These are phyloP conservation scores for Xylaria sp. DNA, from an alignment of 2,329 filamentous ascomycete genomes.

Conservation along the genomic window DNA sequence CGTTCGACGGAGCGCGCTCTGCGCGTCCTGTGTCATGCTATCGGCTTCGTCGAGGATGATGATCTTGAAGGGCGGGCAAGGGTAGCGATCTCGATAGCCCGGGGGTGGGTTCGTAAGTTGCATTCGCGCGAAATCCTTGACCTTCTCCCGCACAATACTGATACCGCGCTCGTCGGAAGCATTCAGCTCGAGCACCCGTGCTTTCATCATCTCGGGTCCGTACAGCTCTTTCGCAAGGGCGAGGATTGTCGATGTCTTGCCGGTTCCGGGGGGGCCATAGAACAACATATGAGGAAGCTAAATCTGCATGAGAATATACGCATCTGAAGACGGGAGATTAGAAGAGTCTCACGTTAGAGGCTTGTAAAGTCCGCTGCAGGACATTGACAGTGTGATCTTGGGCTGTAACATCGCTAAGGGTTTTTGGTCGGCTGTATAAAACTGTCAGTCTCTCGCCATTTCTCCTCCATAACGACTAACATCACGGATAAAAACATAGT, in stretches of 20 bases:
- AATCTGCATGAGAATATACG: slow-evolving; percentile 11
- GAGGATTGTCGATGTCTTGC: slow-evolving; percentile 97
- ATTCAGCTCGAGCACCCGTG: slow-evolving; percentile 97
- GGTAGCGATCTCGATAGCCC: slow-evolving; percentile 75
- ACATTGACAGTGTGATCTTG: slow-evolving; percentile 97
- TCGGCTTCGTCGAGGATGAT: slow-evolving; percentile 98
- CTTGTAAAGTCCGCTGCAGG: slow-evolving; percentile 90
- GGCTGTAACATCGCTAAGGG: slow-evolving; percentile 91
- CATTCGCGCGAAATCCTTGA: slow-evolving; percentile 97
- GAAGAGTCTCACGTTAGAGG: slow-evolving; percentile 75
- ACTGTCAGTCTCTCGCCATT: slow-evolving; percentile 45
- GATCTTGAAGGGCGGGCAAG: slow-evolving; percentile 98
- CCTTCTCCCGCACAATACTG: slow-evolving; percentile 94
- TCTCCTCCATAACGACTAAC: not conserved
- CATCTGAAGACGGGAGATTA: not conserved
- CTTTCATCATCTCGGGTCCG: slow-evolving; percentile 90
- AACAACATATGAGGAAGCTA: slow-evolving; percentile 98
- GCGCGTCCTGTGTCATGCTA: slow-evolving; percentile 98
- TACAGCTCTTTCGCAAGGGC: slow-evolving; percentile 97
- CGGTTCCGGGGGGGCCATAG: slow-evolving; percentile 96
- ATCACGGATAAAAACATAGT: not conserved
- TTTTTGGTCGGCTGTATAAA: slow-evolving; percentile 81
- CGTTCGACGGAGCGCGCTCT: slow-evolving; percentile 88
- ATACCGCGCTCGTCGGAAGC: slow-evolving; percentile 99
- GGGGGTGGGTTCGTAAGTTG: slow-evolving; percentile 86